Base-by-base conservation (phyloP, 1,284 basidiomycete genomes). In the Pseudozyma hubeiensis region DNA sequence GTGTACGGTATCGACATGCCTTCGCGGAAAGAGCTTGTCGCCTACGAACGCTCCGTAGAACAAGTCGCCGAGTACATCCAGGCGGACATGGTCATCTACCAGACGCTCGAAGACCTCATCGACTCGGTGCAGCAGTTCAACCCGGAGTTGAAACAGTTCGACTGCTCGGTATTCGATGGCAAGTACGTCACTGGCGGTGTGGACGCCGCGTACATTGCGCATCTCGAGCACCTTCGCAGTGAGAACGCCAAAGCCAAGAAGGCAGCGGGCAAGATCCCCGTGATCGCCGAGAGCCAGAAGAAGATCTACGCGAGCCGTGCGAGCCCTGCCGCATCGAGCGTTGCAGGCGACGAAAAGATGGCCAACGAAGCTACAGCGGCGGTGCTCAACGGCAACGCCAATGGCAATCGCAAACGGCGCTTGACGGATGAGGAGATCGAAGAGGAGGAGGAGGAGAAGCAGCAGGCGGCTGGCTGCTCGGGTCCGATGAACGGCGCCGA, bases 1-100 rank as follows among this genome's bases (percentile, higher is more conserved):
- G 97, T 99, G 7, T 99, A 99, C 86, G 97, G 97, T 35, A 99
- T 99, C 83, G 97, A 99, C 87, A 99, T 99, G 97, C 97, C 97
- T 34, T 94, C 94, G 1, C 91, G 94, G 9, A 86, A 88, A 40
- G 97, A 99, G 85, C 91, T 99, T 37, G 96, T 99, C 52, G 97
- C 95, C 0, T 88, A 97, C 85, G 89, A 88, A 47, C 90, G 94
- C 57, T 90, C 90, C 50, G 90, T 89, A 19, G 88, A 90, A 43
- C 89, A 91, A 67, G 90, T 99, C 64, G 93, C 94, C 5, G 82
- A 87, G 29, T 89, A 90, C 57, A 98, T 99, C 78, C 95, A 95
- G 48, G 97, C 95, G 16, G 97, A 99, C 86, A 89, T 97, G 52
- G 93, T 97, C 85, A 93, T 99, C 84, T 99, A 93, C 88, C 97